Percentiles rank a stretch among this genome's conserved stretches.
Evolutionary conservation across 305 asterid genomes (phyloP).

Genomic region (Stenogyne calaminthoides): DNA sequence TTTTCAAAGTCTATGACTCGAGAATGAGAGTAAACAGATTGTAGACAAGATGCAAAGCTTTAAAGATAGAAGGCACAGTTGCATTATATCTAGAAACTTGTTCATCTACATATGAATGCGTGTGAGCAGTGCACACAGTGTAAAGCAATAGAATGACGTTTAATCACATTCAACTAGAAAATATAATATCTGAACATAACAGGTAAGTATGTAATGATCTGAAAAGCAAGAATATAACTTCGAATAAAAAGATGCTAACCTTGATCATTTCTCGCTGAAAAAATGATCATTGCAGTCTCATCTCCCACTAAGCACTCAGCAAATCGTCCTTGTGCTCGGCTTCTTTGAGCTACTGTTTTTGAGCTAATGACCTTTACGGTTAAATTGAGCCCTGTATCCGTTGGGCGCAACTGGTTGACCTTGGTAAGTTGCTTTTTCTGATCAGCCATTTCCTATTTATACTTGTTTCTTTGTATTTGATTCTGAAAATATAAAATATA

Average conservation of each 20-base stretch:
- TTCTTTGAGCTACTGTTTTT: conserved; percentile 66
- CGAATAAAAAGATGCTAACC: conserved; percentile 41
- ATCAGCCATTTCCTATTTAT: conserved; percentile 53
- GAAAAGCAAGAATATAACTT: neutral
- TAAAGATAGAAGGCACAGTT: neutral
- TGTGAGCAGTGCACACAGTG: neutral
- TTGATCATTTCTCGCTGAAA: conserved; percentile 74
- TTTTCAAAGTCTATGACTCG: neutral
- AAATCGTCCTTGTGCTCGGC: conserved; percentile 55
- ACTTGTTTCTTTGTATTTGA: neutral
- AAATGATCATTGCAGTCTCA: conserved; percentile 66
- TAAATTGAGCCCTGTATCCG: conserved; percentile 53
- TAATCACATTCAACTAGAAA: neutral
- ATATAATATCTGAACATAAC: neutral
- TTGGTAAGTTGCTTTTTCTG: conserved; percentile 55
- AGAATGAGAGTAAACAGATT: neutral
- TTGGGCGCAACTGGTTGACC: conserved; percentile 72
- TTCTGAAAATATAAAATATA: conserved; percentile 23
- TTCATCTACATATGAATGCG: neutral
- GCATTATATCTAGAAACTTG: neutral
- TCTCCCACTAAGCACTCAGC: conserved; percentile 85
- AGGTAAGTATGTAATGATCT: neutral
- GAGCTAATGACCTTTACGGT: conserved; percentile 57
- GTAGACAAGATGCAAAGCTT: neutral
- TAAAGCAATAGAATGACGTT: neutral